Conservation (phyloP, 2,329 filamentous ascomycete species). For the Scedosporium aurantiacum region DNA sequence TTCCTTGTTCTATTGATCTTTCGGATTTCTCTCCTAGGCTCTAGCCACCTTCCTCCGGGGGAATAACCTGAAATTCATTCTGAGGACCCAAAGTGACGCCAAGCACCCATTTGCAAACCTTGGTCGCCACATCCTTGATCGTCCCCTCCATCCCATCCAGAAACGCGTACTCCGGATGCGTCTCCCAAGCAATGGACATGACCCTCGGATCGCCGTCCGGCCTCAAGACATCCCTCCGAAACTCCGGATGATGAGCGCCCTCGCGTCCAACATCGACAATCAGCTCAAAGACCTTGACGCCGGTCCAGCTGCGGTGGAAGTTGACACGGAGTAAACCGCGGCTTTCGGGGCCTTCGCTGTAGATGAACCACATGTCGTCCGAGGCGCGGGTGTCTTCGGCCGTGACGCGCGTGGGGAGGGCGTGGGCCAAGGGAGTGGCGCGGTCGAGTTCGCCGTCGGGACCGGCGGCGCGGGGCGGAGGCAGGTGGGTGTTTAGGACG, state of each 20-base stretch:
- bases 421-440: not conserved
- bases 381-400: not conserved
- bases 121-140: not conserved
- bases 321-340: not conserved
- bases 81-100: not conserved
- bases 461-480: not conserved
- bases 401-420: no score
- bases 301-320: conserved; percentile 5
- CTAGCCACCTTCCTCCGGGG: no score
- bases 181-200: not conserved
- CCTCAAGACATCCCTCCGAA: not conserved
- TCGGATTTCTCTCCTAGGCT: no score
- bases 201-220: not conserved
- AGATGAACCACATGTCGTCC: conserved; percentile 4
- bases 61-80: no score
- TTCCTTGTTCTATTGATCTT: not conserved
- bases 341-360: not conserved
- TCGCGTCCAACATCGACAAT: not conserved
- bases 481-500: not conserved
- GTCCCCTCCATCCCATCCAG: no score
- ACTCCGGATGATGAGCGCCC: not conserved
- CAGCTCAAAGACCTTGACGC: conserved; percentile 2
- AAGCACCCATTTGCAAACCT: conserved; percentile 1
- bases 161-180: not conserved
- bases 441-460: no score